phyloP scores from a whole-genome alignment of 2,329 filamentous ascomycete genomes.

The Botrytis aclada region DNA sequence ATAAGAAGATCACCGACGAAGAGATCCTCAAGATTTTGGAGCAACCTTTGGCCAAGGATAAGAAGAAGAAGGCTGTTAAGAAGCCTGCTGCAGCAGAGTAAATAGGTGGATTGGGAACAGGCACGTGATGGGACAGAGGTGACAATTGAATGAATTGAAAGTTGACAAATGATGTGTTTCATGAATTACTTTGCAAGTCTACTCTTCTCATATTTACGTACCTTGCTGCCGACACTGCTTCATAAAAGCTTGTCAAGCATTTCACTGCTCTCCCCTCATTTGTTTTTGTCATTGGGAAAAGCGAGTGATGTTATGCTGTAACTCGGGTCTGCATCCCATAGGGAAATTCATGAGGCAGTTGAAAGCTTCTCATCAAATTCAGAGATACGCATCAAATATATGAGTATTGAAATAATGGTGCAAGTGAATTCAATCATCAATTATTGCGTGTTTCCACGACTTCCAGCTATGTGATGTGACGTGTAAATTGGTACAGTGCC shows the following conservation, averaged over 20 bases:
- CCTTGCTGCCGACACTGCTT: constrained; percentile 26
- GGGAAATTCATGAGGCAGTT: constrained; percentile 21
- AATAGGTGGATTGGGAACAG: constrained; percentile 40
- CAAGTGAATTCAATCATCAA: constrained; percentile 8
- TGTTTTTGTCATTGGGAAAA: not conserved
- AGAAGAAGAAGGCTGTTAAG: constrained; percentile 54
- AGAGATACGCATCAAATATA: constrained; percentile 30
- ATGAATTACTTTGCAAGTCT: not conserved
- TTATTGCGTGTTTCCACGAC: not conserved
- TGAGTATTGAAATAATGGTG: not conserved
- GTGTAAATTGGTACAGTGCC: not conserved
- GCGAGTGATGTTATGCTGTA: not conserved
- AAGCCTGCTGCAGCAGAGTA: constrained; percentile 36
- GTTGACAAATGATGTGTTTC: constrained; percentile 1
- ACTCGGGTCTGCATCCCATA: constrained; percentile 16
- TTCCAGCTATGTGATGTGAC: not conserved
- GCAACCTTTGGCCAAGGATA: constrained; percentile 76
- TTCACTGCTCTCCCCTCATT: constrained; percentile 5
- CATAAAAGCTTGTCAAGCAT: constrained; percentile 15
- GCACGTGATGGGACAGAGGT: constrained; percentile 25
- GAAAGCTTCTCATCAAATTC: constrained; percentile 30
- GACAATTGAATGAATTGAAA: not conserved
- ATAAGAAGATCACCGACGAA: constrained; percentile 97
- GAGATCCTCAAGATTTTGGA: constrained; percentile 93
- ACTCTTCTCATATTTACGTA: constrained; percentile 18